Percentiles rank a stretch among this genome's conserved stretches.
These are phyloP conservation scores for Geotrichum fermentans DNA, from an alignment of 1,139 yeast species.

Conservation along the genomic window DNA sequence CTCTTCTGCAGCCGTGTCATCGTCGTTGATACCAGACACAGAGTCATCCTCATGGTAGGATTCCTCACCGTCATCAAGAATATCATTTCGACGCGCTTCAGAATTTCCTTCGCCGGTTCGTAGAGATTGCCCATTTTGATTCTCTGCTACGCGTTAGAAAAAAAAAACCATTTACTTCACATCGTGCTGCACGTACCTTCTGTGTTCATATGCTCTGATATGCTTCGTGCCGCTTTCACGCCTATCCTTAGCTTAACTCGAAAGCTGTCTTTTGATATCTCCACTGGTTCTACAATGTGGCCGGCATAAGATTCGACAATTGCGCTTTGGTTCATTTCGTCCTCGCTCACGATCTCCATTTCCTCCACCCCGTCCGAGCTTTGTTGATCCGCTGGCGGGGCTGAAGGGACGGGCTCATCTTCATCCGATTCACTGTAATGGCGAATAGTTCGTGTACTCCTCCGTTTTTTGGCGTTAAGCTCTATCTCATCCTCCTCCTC, in stretches of 20 bases:
- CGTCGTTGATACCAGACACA: too few species aligned
- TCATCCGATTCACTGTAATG: slow-evolving; percentile 1
- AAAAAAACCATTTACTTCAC: background rate
- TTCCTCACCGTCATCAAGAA: too few species aligned
- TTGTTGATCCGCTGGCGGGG: background rate
- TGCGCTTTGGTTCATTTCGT: background rate
- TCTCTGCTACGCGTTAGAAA: too few species aligned
- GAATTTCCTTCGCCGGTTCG: too few species aligned
- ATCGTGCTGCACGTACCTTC: background rate
- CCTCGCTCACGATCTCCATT: background rate
- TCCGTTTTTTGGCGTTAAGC: background rate
- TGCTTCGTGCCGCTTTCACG: slow-evolving; percentile 4
- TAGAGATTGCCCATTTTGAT: too few species aligned
- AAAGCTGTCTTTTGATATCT: background rate
- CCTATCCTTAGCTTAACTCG: slow-evolving; percentile 8
- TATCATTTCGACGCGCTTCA: slow-evolving; percentile 17
- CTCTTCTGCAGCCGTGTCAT: slow-evolving; percentile 18
- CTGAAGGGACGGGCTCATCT: slow-evolving; percentile 10
- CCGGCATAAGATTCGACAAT: background rate
- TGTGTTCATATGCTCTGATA: slow-evolving; percentile 2
- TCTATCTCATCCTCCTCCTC: background rate
- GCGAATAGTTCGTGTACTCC: background rate
- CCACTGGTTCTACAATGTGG: background rate
- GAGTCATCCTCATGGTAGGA: too few species aligned
- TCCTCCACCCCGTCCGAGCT: background rate